Evolutionary conservation across 441 rosid species (phyloP).

Genomic region (Corymbia citriodora): DNA sequence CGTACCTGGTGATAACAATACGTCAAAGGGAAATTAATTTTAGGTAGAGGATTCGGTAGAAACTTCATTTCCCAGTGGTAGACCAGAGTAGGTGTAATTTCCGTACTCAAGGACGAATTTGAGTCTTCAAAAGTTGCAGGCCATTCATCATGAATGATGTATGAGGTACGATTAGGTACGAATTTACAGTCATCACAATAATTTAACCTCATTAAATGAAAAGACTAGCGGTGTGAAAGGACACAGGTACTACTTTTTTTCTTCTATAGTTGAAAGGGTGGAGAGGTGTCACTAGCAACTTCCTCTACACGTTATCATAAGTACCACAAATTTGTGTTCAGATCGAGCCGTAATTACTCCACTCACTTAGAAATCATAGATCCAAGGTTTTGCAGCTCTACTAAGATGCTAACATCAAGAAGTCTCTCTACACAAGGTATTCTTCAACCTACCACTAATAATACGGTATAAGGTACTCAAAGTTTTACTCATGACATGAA

Average conservation of each 20-base stretch:
- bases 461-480: background rate
- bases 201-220: background rate
- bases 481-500: background rate
- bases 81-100: background rate
- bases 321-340: background rate
- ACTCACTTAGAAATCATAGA: background rate
- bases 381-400: background rate
- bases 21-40: background rate
- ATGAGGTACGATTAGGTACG: background rate
- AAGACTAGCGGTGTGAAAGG: background rate
- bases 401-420: background rate
- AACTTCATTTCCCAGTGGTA: background rate
- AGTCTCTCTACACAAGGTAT: background rate
- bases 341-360: background rate
- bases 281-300: no score
- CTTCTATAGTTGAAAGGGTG: background rate
- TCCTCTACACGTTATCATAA: background rate
- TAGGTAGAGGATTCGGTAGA: background rate
- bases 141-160: background rate
- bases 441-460: no score
- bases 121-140: background rate
- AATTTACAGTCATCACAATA: background rate
- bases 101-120: background rate
- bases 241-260: background rate
- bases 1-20: background rate